phyloP scores from a whole-genome alignment of 257 asterid genomes.

The Phtheirospermum japonicum region DNA sequence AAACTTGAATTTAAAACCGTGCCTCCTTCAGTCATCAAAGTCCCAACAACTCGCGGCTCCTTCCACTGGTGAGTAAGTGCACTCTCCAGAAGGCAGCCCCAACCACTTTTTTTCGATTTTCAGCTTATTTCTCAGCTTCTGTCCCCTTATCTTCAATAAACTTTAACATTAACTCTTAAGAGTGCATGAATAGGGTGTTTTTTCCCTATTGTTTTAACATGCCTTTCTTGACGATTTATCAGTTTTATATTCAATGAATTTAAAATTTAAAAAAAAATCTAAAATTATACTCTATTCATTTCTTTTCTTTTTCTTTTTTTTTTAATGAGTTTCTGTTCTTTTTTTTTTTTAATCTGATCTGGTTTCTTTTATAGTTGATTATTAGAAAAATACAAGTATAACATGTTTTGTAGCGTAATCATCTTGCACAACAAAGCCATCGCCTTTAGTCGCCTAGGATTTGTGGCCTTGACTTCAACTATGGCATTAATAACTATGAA shows the following conservation, averaged over 20 bases:
- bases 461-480: not conserved
- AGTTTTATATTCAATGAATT: no score
- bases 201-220: no score
- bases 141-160: no score
- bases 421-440: not conserved
- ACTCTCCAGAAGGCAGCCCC: not conserved
- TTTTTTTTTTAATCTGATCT: not conserved
- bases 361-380: not conserved
- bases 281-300: no score
- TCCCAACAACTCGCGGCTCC: not conserved
- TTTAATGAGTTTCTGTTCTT: no score
- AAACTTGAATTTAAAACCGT: not conserved
- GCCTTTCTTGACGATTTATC: no score
- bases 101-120: not conserved
- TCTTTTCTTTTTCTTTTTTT: no score
- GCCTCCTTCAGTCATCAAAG: no score
- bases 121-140: no score
- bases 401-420: not conserved
- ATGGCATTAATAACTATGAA: not conserved
- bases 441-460: not conserved
- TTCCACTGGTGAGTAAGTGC: not conserved
- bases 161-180: no score
- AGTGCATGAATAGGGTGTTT: no score
- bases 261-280: no score
- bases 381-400: not conserved